Evolutionary conservation across 2,329 filamentous ascomycete species (phyloP).

Genomic region (Cladosporium sp.): DNA sequence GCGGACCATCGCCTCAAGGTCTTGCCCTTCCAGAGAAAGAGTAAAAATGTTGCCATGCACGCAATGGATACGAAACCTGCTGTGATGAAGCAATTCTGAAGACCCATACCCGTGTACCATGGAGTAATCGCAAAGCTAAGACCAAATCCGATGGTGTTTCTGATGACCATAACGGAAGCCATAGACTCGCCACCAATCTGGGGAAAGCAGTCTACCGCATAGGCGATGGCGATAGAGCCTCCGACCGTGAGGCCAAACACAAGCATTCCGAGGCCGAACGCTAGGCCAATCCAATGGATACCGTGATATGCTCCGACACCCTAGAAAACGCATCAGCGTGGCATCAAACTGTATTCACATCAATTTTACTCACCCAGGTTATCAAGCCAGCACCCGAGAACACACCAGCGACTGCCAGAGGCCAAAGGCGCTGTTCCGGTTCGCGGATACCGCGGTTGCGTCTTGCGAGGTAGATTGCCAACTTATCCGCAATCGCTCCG

Average conservation of each 20-base stretch:
- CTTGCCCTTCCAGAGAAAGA: constrained; percentile 20
- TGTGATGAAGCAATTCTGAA: constrained; percentile 34
- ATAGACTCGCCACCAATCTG: constrained; percentile 41
- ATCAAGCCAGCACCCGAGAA: constrained; percentile 41
- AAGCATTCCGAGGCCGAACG: constrained; percentile 39
- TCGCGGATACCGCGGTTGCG: constrained; percentile 35
- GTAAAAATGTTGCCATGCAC: constrained; percentile 18
- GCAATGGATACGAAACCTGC: constrained; percentile 13
- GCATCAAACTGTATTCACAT: too few species aligned
- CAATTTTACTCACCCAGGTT: constrained; percentile 29
- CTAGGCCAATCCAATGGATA: constrained; percentile 44
- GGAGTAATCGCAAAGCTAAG: constrained; percentile 45
- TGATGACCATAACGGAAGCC: constrained; percentile 42
- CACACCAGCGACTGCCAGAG: constrained; percentile 34
- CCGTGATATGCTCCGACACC: constrained; percentile 41
- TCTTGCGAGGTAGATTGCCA: constrained; percentile 30
- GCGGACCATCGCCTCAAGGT: constrained; percentile 13
- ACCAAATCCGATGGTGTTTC: constrained; percentile 45
- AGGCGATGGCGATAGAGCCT: constrained; percentile 35
- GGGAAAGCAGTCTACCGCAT: constrained; percentile 42
- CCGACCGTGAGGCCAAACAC: constrained; percentile 35
- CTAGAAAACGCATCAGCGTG: too few species aligned
- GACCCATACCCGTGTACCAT: constrained; percentile 37
- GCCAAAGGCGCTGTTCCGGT: constrained; percentile 37
- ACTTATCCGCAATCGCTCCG: constrained; percentile 28